Base-by-base conservation (phyloP, 2,329 filamentous ascomycete species). In the Monosporascus cannonballus region DNA sequence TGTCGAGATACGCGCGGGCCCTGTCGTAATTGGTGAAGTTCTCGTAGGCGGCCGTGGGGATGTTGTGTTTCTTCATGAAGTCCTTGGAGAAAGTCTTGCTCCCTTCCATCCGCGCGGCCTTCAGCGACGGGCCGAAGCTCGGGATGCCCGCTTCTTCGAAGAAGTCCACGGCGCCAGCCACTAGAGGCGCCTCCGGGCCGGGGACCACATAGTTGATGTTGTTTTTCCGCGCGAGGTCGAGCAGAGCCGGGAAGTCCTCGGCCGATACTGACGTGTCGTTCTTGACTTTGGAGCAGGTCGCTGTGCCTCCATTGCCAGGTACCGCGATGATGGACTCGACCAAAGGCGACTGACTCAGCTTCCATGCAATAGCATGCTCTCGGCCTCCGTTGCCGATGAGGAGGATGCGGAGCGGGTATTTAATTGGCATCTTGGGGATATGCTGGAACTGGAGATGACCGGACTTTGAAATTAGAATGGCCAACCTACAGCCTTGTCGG, bases 31-130 rank as follows among this genome's bases (percentile, higher is more conserved):
- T 79, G 69, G 78, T 83, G 67, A 97, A 96, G 75, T 95, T 96
- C 70, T 87, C 83, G 74, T 96, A 97, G 39, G 82, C 84, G 17
- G 94, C 94, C 1, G 94, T 97, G 38, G 93, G 92, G 62, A 99
- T 96, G 64, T 81, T 80, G 73, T 96, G 84, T 59, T 86, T 85
- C 71, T 88, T 86, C 94, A 97, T 99, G 68, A 97, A 97, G 71
- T 97, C 92, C 70, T 99, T 99, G 56, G 89, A 91, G 71, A 95
- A 97, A 11, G 93, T 89, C 77, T 99, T 99, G 74, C 89, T 95
- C 55, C 94, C 94, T 73, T 99, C 94, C 81, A 99, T 90, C 45
- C 83, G 81, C 18, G 94, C 92, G 22, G 94, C 93, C 48, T 84
- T 83, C 72, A 88, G 85, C 53, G 85, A 88, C 5, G 94, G 94